A percentile compares a stretch with the other conserved stretches of the same genome.
phyloP scores from a whole-genome alignment of 768 basidiomycete genomes.

The Boletus rufocinnamomeus region DNA sequence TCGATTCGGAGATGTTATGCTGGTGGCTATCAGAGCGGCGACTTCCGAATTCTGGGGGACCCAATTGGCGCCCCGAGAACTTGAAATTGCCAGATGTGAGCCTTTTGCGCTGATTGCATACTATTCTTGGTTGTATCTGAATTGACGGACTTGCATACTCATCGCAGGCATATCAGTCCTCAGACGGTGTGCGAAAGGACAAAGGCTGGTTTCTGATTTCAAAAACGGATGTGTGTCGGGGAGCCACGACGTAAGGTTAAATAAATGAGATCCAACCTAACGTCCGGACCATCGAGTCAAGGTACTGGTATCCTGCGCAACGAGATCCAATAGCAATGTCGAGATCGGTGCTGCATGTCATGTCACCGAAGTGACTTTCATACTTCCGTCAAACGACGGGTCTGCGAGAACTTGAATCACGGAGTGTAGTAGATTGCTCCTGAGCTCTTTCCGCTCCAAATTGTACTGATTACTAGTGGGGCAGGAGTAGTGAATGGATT shows the following conservation, averaged over 20 bases:
- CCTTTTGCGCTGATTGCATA: slow-evolving; percentile 16
- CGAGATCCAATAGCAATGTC: slow-evolving; percentile 10
- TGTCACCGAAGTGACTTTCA: too few relatives aligned
- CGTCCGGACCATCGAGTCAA: neutral
- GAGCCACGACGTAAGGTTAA: neutral
- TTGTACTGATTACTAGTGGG: too few relatives aligned
- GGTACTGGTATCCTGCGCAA: neutral
- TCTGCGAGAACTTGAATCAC: too few relatives aligned
- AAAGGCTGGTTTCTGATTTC: neutral
- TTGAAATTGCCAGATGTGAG: slow-evolving; percentile 92
- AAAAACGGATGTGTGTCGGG: neutral
- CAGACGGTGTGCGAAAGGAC: neutral
- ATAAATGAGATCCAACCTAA: neutral
- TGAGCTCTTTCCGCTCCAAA: too few relatives aligned
- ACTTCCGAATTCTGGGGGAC: slow-evolving; percentile 85
- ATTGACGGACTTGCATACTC: neutral
- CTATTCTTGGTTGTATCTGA: neutral
- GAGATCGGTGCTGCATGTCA: slow-evolving; percentile 13
- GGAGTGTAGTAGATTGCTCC: too few relatives aligned
- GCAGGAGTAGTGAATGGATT: too few relatives aligned
- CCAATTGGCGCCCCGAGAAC: slow-evolving; percentile 98
- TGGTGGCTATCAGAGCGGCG: slow-evolving; percentile 98
- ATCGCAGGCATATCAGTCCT: neutral
- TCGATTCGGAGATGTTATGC: slow-evolving; percentile 76
- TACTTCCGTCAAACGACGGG: too few relatives aligned